Evolutionary conservation across 1,284 basidiomycete species (phyloP), one percentile per base, ranked within the genome.

Genomic region (Cerrena zonata): DNA sequence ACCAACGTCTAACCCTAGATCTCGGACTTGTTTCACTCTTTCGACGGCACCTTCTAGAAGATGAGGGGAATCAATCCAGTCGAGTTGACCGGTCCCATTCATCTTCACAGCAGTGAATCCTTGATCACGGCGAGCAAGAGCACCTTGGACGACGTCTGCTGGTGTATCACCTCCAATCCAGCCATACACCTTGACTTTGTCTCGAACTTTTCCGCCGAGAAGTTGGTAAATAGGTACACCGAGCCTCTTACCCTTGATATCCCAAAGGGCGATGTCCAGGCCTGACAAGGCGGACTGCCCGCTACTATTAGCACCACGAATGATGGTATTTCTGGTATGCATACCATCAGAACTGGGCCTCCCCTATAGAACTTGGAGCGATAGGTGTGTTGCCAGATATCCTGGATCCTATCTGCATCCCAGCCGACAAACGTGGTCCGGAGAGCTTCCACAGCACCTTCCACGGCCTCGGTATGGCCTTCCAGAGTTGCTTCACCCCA

Each of bases 91-190:
- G 12, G 78, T 81, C 5, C 75, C 85, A 61, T 90, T 89, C 86
- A 88, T 89, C 72, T 86, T 86, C 43, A 90, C 85, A 2, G 82
- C 79, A 0, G 80, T 84, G 65, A 90, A 89, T 2, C 86, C 86
- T 64, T 89, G 81, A 13, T 70, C 72, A 58, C 84, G 84, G 21
- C 87, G 75, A 15, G 69, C 70, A 52, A 73, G 70, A 2, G 87
- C 86, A 51, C 80, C 80, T 30, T 75, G 75, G 25, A 79, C 66
- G 1, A 89, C 81, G 56, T 84, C 82, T 15, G 66, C 68, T 0
- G 86, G 84, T 45, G 79, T 73, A 65, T 90, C 86, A 13, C 88
- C 86, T 5, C 88, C 86, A 51, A 88, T 78, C 84, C 84, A 87
- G 3, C 78, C 77, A 59, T 84, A 84, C 4, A 84, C 80, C 53